phyloP scores from a whole-genome alignment of 2,329 filamentous ascomycete species.

The Pseudogymnoascus sp. region DNA sequence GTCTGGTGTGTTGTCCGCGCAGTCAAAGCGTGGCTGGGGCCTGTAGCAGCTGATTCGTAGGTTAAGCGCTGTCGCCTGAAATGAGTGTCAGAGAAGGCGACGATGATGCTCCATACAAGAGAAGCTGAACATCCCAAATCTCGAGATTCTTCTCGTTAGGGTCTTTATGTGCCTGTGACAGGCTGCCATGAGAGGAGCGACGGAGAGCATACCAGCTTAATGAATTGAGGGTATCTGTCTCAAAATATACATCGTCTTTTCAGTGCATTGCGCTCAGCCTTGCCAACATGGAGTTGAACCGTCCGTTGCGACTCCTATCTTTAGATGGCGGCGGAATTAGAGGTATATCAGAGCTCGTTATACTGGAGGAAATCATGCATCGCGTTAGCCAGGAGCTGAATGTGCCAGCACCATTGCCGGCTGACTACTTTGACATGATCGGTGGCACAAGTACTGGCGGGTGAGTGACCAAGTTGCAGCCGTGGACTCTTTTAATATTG shows the following conservation, averaged over 20 bases:
- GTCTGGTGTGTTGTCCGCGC: not conserved
- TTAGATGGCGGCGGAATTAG: constrained; percentile 26
- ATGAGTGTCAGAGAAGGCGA: not conserved
- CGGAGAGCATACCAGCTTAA: not conserved
- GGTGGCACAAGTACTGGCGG: constrained; percentile 12
- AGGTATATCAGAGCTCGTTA: constrained; percentile 20
- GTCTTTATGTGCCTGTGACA: not conserved
- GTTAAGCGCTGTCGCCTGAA: not conserved
- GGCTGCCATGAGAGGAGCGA: not conserved
- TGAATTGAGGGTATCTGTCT: not conserved
- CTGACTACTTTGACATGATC: constrained; percentile 11
- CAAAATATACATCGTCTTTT: not conserved
- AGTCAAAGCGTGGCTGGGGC: not conserved
- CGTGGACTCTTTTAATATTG: not conserved
- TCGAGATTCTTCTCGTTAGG: not conserved
- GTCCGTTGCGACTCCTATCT: not conserved
- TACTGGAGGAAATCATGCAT: constrained; percentile 20
- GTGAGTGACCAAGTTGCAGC: not conserved
- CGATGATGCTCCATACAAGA: not conserved
- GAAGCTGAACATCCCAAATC: not conserved
- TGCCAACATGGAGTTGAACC: not conserved
- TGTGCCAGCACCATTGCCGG: not conserved
- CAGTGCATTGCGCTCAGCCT: not conserved
- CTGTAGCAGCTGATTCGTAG: not conserved
- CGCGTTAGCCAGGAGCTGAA: not conserved